Conservation (phyloP, 1,139 yeast species). For the Groenewaldozyma sp. region DNA sequence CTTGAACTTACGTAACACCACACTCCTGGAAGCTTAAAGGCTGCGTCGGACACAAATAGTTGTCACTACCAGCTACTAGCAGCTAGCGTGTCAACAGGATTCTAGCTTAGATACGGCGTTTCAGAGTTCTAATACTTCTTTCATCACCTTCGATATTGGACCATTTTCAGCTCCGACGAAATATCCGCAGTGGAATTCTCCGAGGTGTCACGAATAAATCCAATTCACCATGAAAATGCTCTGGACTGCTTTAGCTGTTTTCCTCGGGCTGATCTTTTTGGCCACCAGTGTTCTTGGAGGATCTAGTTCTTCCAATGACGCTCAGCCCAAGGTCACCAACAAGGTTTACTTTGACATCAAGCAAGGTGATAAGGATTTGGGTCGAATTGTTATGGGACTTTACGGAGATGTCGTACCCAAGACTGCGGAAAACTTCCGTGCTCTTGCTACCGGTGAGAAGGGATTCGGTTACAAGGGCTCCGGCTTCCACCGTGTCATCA, state of each 20-base stretch:
- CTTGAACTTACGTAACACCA: no score
- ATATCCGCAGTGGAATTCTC: no score
- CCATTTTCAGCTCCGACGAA: no score
- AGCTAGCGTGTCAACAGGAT: no score
- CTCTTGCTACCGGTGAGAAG: constrained; percentile 69
- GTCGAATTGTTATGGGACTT: constrained; percentile 67
- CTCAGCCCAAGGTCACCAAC: constrained; percentile 45
- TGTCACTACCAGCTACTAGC: no score
- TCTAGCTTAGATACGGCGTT: no score
- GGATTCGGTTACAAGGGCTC: constrained; percentile 79
- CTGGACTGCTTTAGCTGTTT: constrained; percentile 21
- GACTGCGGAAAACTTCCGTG: constrained; percentile 72
- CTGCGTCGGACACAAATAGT: no score
- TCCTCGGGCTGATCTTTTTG: constrained; percentile 16
- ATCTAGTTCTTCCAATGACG: constrained; percentile 9
- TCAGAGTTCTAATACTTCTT: no score
- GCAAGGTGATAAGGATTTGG: constrained; percentile 64
- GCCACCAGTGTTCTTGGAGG: constrained; percentile 17
- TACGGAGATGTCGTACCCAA: constrained; percentile 88
- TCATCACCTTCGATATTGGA: no score
- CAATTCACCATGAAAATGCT: constrained; percentile 6
- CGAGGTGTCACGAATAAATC: no score
- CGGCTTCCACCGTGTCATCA: constrained; percentile 88
- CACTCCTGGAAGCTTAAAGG: no score
- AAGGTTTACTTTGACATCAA: constrained; percentile 81